These are phyloP conservation scores for Pinguiococcus pyrenoidosus DNA, from an alignment of 108 stramenopile species.

Conservation along the genomic window DNA sequence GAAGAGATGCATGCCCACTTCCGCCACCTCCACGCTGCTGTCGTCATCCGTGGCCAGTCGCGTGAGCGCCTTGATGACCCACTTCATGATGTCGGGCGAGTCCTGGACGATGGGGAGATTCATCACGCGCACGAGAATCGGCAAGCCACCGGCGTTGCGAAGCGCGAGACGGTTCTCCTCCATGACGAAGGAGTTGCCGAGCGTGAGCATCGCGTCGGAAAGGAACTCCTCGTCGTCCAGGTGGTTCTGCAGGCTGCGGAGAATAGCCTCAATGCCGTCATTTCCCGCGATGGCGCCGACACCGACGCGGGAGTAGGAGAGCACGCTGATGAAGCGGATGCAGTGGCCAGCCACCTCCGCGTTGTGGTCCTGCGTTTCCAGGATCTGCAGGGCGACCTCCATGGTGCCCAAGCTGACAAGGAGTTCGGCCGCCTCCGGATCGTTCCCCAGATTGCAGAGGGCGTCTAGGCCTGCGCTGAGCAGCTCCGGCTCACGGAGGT, in stretches of 20 bases:
- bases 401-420: not conserved
- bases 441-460: slow-evolving; percentile 5
- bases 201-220: not conserved
- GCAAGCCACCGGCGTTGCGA: too few relatives aligned
- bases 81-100: not conserved
- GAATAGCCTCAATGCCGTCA: not conserved
- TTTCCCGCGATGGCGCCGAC: not conserved
- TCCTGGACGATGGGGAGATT: not conserved
- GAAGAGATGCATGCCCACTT: slow-evolving; percentile 3
- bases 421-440: not conserved
- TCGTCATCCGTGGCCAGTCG: slow-evolving; percentile 8
- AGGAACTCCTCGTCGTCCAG: slow-evolving; percentile 12
- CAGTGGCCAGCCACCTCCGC: not conserved
- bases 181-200: not conserved
- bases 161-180: too few relatives aligned
- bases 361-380: not conserved
- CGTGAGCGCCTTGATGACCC: slow-evolving; percentile 2
- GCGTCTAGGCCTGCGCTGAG: slow-evolving; percentile 1
- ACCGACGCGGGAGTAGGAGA: not conserved
- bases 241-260: not conserved
- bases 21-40: not conserved
- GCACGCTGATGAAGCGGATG: slow-evolving; percentile 2
- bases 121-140: not conserved
- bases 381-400: not conserved
- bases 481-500: slow-evolving; percentile 3